phyloP scores from a whole-genome alignment of 177 flowering plant genomes.

The Vitis hybrid region DNA sequence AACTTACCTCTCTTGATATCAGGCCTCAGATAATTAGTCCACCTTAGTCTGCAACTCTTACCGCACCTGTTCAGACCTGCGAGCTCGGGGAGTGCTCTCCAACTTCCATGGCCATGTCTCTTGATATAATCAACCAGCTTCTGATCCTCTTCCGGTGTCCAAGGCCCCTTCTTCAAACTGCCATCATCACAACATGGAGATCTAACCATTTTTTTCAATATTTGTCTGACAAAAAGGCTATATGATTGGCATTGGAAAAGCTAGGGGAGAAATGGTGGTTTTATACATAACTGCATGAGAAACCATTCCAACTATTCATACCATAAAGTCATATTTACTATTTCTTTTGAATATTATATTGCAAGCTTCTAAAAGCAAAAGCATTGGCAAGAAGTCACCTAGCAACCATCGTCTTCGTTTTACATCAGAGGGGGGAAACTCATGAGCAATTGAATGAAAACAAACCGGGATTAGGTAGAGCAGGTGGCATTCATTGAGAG shows the following conservation, averaged over 20 bases:
- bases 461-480: slow-evolving; percentile 22
- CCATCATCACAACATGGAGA: slow-evolving; percentile 38
- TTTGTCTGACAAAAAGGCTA: background rate
- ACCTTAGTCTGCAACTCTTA: slow-evolving; percentile 64
- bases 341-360: background rate
- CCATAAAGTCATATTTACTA: slow-evolving; percentile 6
- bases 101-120: slow-evolving; percentile 56
- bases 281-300: slow-evolving; percentile 10
- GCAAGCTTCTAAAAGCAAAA: slow-evolving; percentile 11
- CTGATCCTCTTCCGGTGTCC: slow-evolving; percentile 68
- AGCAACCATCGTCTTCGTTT: background rate
- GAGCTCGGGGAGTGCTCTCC: slow-evolving; percentile 60
- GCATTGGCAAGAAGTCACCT: background rate
- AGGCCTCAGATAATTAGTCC: slow-evolving; percentile 72
- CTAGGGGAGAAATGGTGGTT: background rate
- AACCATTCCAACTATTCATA: background rate
- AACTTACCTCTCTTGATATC: slow-evolving; percentile 72
- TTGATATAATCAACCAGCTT: slow-evolving; percentile 45
- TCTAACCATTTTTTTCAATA: slow-evolving; percentile 39
- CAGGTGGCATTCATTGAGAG: slow-evolving; percentile 12
- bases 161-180: slow-evolving; percentile 64
- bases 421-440: slow-evolving; percentile 5
- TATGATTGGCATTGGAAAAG: background rate
- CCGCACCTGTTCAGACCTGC: slow-evolving; percentile 74
- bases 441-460: background rate